Evolutionary conservation across 2,329 filamentous ascomycete species (phyloP), one percentile per base, ranked within the genome.

Genomic region (Pseudocercospora eumusae): DNA sequence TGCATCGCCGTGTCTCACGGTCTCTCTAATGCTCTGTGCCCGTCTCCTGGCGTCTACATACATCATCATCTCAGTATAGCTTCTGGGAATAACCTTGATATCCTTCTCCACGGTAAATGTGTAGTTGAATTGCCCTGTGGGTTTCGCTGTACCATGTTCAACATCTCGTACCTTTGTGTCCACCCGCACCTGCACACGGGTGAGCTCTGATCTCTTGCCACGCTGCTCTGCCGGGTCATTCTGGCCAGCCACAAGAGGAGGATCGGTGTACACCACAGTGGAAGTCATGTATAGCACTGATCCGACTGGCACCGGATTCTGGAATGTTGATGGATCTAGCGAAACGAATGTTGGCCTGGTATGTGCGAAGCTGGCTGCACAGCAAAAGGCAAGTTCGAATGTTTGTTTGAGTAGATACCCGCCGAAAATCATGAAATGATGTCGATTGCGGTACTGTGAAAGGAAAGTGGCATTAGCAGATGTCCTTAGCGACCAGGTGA

Each of bases 341-440:
- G 86, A 88, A 56, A 91, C 79, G 78, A 91, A 91, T 15, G 85
- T 88, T 1, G 88, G 88, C 2, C 88, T 81, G 1, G 84, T 82
- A 71, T 90, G 88, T 0, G 88, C 85, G 71, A 90, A 90, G 8
- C 85, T 85, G 1, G 88, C 87, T 0, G 87, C 88, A 70, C 87
- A 89, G 73, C 88, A 90, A 76, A 91, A 92, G 1, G 89, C 88
- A 6, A 91, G 81, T 75, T 92, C 89, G 69, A 91, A 91, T 0
- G 88, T 89, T 70, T 89, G 86, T 71, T 90, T 89, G 10, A 92
- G 80, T 10, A 91, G 82, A 72, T 88, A 91, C 13, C 89, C 89
- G 56, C 89, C 89, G 69, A 91, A 92, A 59, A 92, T 90, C 88
- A 91, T 90, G 74, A 89, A 89, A 69, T 89, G 86, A 74, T 91